phyloP scores from a whole-genome alignment of 352 stramenopile genomes.

The Phytopythium mirpurense region DNA sequence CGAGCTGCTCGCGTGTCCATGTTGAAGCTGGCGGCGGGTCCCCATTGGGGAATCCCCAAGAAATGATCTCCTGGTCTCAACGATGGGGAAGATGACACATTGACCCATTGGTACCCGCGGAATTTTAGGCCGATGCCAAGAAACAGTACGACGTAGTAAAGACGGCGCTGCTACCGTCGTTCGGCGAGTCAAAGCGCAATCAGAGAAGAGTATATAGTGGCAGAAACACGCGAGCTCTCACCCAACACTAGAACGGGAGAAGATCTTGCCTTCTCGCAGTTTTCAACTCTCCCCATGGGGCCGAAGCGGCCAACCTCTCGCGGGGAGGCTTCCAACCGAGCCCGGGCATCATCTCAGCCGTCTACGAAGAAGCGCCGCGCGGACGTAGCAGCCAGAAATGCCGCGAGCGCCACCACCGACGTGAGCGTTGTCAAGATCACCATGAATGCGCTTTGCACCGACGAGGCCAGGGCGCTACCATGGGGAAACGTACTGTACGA shows the following conservation, averaged over 20 bases:
- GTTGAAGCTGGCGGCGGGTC: background rate
- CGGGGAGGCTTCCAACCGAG: too few species aligned
- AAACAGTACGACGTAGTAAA: background rate
- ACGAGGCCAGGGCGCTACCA: background rate
- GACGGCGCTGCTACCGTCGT: background rate
- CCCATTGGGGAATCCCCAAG: too few species aligned
- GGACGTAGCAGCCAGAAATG: background rate
- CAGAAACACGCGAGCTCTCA: too few species aligned
- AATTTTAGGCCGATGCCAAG: background rate
- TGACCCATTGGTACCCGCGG: background rate
- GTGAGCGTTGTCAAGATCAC: slow-evolving; percentile 5
- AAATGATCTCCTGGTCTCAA: too few species aligned
- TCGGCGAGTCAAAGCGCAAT: slow-evolving; percentile 1
- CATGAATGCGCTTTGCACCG: slow-evolving; percentile 6
- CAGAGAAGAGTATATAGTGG: too few species aligned
- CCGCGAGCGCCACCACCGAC: background rate
- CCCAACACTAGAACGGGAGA: too few species aligned
- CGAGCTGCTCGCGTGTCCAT: too few species aligned
- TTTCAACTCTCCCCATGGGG: too few species aligned
- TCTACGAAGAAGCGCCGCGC: too few species aligned
- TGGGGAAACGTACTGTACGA: slow-evolving; percentile 1
- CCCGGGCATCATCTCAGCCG: too few species aligned
- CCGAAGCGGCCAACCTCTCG: too few species aligned
- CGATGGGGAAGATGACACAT: background rate
- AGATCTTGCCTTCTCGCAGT: too few species aligned